phyloP scores from a whole-genome alignment of 2,329 filamentous ascomycete species.

The Verticillium klebahnii region DNA sequence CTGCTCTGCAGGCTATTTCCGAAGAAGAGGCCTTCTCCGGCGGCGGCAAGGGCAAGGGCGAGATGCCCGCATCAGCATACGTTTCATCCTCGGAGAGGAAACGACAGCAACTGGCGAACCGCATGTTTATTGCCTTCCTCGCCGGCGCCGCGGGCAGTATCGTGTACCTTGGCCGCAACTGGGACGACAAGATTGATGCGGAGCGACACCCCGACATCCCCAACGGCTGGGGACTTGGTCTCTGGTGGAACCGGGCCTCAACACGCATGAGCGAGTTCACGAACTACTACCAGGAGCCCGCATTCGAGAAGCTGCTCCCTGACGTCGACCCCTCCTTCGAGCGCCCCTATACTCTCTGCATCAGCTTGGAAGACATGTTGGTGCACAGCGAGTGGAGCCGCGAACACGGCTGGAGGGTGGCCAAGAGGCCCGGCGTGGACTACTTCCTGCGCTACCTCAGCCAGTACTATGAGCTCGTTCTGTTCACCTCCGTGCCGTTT shows the following conservation, averaged over 20 bases:
- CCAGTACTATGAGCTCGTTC: slow-evolving; percentile 95
- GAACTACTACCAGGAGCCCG: slow-evolving; percentile 92
- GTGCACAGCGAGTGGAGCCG: slow-evolving; percentile 93
- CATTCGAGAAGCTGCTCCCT: slow-evolving; percentile 88
- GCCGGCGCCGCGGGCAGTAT: slow-evolving; percentile 52
- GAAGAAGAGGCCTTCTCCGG: slow-evolving; percentile 33
- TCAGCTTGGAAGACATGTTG: slow-evolving; percentile 89
- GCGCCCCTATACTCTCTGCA: slow-evolving; percentile 85
- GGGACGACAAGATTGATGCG: slow-evolving; percentile 77
- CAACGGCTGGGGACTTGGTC: slow-evolving; percentile 68
- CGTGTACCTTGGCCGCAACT: slow-evolving; percentile 80
- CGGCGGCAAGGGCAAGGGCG: slow-evolving; percentile 50
- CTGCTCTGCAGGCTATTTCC: slow-evolving; percentile 13
- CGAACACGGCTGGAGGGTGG: slow-evolving; percentile 91
- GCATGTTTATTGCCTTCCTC: slow-evolving; percentile 62
- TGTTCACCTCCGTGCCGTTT: slow-evolving; percentile 87
- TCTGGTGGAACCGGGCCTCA: slow-evolving; percentile 78
- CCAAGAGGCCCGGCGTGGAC: slow-evolving; percentile 91
- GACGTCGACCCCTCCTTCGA: slow-evolving; percentile 74
- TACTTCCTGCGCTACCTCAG: slow-evolving; percentile 96
- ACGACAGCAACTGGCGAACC: slow-evolving; percentile 70
- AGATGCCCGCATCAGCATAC: slow-evolving; percentile 75
- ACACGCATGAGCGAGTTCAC: slow-evolving; percentile 72
- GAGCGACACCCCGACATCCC: slow-evolving; percentile 65
- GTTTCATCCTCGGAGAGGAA: slow-evolving; percentile 86